These are phyloP conservation scores for Scenedesmus sp. DNA, from an alignment of 163 green algal genomes.

Conservation along the genomic window DNA sequence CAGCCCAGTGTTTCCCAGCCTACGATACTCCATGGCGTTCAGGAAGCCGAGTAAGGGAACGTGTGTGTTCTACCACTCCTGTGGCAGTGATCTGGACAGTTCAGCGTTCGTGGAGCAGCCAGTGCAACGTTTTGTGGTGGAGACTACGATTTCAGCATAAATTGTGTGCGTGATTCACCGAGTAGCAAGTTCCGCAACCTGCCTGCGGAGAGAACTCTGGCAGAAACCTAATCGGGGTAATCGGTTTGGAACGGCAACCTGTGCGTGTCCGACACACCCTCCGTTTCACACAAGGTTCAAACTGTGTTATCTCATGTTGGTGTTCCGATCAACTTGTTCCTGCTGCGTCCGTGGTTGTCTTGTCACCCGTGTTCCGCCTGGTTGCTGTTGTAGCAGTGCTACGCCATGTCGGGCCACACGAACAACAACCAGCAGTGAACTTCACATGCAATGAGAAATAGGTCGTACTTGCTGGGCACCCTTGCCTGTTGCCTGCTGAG, in stretches of 20 bases:
- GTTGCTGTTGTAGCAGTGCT: neutral
- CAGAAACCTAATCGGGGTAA: too few relatives aligned
- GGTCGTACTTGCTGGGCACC: neutral
- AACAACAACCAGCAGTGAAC: neutral
- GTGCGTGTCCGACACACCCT: too few relatives aligned
- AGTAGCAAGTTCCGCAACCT: too few relatives aligned
- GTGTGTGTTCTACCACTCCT: neutral
- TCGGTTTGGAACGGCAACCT: too few relatives aligned
- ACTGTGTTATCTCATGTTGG: too few relatives aligned
- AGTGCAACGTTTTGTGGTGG: neutral
- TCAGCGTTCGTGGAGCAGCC: neutral
- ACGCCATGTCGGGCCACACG: neutral
- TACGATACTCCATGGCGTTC: conserved; percentile 77
- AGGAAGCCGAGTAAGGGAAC: neutral
- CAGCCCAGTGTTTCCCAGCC: conserved; percentile 75
- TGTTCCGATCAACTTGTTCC: too few relatives aligned
- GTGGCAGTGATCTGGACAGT: neutral
- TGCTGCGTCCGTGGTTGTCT: too few relatives aligned
- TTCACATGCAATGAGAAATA: neutral
- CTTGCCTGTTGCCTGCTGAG: neutral
- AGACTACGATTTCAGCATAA: too few relatives aligned
- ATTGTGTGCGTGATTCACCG: too few relatives aligned
- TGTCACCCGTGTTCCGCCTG: too few relatives aligned
- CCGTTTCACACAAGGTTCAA: too few relatives aligned
- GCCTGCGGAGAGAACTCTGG: too few relatives aligned